Percentiles rank a stretch among this genome's conserved stretches.
Evolutionary conservation across 441 rosid species (phyloP).

Genomic region (Populus hybrid): DNA sequence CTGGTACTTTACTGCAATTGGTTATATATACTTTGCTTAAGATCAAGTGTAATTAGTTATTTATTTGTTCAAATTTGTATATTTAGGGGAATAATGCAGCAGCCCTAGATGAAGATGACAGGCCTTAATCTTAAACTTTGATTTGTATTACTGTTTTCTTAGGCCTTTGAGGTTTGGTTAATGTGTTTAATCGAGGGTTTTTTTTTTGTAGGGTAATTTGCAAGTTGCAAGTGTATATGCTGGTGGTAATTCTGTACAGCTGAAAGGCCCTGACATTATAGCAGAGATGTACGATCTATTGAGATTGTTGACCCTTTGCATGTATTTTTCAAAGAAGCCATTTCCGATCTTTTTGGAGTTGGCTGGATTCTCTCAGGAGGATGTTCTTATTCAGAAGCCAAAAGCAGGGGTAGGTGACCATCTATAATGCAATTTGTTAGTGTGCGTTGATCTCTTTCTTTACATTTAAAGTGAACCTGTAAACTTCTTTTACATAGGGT

Average conservation of each 20-base stretch:
- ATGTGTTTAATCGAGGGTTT: neutral
- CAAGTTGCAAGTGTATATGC: constrained; percentile 81
- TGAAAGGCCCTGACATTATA: constrained; percentile 63
- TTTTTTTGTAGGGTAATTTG: constrained; percentile 57
- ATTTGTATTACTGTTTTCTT: neutral
- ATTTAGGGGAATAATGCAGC: neutral
- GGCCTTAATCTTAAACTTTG: neutral
- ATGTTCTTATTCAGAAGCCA: constrained; percentile 90
- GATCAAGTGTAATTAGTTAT: neutral
- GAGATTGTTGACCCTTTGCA: constrained; percentile 77
- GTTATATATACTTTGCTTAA: neutral
- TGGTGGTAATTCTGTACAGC: constrained; percentile 56
- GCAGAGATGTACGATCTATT: constrained; percentile 54
- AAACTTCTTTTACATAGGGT: neutral
- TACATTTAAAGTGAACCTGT: neutral
- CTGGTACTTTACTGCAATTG: neutral
- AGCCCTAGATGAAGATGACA: neutral
- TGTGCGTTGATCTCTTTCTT: neutral
- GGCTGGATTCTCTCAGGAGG: constrained; percentile 63
- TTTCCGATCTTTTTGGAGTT: constrained; percentile 81
- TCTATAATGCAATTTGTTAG: neutral
- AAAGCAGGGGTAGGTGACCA: constrained; percentile 77
- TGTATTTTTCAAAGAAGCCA: constrained; percentile 89
- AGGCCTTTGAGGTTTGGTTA: neutral
- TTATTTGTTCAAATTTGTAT: neutral